Evolutionary conservation across 768 basidiomycete species (phyloP).

Genomic region (Atractiella rhizophila): DNA sequence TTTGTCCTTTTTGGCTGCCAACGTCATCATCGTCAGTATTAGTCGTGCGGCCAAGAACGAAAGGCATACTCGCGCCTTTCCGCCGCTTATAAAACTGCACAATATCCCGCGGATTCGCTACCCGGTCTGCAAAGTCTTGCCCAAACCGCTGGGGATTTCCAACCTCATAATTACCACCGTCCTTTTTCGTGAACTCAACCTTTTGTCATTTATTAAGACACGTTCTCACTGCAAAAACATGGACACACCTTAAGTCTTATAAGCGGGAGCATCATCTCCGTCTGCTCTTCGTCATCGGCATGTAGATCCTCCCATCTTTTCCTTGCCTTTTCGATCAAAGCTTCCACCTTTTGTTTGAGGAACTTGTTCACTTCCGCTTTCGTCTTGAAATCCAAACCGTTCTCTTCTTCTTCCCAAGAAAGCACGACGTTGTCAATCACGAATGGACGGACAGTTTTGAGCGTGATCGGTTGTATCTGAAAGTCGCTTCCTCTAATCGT

Average conservation of each 20-base stretch:
- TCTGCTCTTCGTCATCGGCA: slow-evolving; percentile 25
- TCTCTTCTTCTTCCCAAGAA: slow-evolving; percentile 49
- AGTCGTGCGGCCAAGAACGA: neutral
- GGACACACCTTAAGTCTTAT: slow-evolving; percentile 8
- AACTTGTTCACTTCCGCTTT: slow-evolving; percentile 60
- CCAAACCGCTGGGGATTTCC: slow-evolving; percentile 93
- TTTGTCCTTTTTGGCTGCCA: slow-evolving; percentile 28
- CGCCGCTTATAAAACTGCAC: slow-evolving; percentile 71
- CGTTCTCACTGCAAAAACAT: slow-evolving; percentile 34
- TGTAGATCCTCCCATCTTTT: slow-evolving; percentile 53
- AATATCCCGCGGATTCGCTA: slow-evolving; percentile 86
- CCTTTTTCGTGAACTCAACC: no score
- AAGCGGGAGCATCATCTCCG: slow-evolving; percentile 41
- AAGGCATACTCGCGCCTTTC: slow-evolving; percentile 25
- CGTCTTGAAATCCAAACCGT: slow-evolving; percentile 48
- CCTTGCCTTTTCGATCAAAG: slow-evolving; percentile 53
- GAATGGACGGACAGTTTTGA: slow-evolving; percentile 83
- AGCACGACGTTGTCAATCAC: slow-evolving; percentile 60
- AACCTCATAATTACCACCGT: slow-evolving; percentile 31
- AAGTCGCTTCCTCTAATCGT: slow-evolving; percentile 72
- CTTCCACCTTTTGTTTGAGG: slow-evolving; percentile 41
- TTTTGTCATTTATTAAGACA: no score
- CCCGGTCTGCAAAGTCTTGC: slow-evolving; percentile 65
- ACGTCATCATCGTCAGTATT: neutral
- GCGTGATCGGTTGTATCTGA: slow-evolving; percentile 53